Evolutionary conservation across 1,284 basidiomycete species (phyloP), one percentile per base, ranked within the genome.

Genomic region (Peniophora sp.): DNA sequence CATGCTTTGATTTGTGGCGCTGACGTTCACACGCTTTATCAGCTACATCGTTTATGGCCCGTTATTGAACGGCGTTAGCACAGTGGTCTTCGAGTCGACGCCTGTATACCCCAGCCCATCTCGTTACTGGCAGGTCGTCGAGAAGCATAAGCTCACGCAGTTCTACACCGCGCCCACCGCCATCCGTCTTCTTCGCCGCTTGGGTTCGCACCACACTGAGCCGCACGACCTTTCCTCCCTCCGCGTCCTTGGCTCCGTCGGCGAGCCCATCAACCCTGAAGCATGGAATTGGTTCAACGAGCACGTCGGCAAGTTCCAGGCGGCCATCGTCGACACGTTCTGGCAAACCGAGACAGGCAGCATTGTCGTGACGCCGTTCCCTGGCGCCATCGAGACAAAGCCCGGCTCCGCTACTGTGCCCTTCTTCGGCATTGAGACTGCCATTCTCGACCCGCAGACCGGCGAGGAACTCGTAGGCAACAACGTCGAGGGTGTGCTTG

Each of bases 231-330:
- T 98, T 34, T 83, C 77, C 59, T 82, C 81, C 32, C 71, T 99
- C 54, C 85, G 96, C 54, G 89, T 97, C 19, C 77, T 99, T 38
- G 96, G 96, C 27, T 85, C 79, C 53, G 96, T 99, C 50, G 97
- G 96, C 50, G 96, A 99, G 73, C 97, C 97, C 5, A 98, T 99
- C 76, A 98, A 98, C 72, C 95, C 96, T 24, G 96, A 98, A 68
- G 97, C 96, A 3, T 98, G 97, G 96, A 82, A 95, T 64, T 98
- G 96, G 96, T 97, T 96, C 74, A 90, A 92, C 69, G 92, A 97
- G 63, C 83, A 92, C 64, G 94, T 97, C 52, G 97, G 96, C 25
- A 80, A 82, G 61, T 76, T 73, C 57, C 77, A 98, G 69, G 97
- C 93, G 64, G 93, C 96, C 16, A 89, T 99, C 59, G 94, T 98